Percentiles rank a stretch among this genome's conserved stretches.
Evolutionary conservation across 176 grass and related monocot genomes (phyloP).

Genomic region (Oryza rufipogon): DNA sequence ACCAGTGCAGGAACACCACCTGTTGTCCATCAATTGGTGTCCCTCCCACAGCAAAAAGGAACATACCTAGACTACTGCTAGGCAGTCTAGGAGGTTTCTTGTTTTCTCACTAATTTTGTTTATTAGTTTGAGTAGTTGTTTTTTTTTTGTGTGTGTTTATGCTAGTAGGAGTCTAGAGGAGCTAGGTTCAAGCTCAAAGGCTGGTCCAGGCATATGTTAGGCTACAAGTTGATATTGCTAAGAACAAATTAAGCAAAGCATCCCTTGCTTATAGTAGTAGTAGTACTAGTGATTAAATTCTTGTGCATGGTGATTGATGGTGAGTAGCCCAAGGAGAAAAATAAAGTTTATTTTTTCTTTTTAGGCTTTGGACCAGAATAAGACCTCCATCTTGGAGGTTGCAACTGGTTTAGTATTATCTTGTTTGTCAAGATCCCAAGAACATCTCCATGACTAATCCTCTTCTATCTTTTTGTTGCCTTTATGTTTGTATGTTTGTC

Average conservation of each 20-base stretch:
- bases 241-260: neutral
- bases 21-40: neutral
- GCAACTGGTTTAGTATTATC: constrained; percentile 28
- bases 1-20: constrained; percentile 3
- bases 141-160: neutral
- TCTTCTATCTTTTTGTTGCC: neutral
- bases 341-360: neutral
- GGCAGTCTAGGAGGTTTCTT: neutral
- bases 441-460: neutral
- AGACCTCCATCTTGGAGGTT: constrained; percentile 37
- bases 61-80: neutral
- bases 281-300: neutral
- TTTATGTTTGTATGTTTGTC: neutral
- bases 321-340: constrained; percentile 22
- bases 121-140: neutral
- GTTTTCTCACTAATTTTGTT: constrained; percentile 2
- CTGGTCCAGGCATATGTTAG: constrained; percentile 35
- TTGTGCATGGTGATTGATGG: constrained; percentile 24
- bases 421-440: constrained; percentile 49
- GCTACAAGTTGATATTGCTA: constrained; percentile 12
- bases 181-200: constrained; percentile 30
- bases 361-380: neutral
- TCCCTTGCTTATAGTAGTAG: neutral
- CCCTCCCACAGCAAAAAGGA: constrained; percentile 14
- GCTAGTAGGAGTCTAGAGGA: neutral